These are phyloP conservation scores for Botrytis fabae DNA, from an alignment of 2,329 filamentous ascomycete species.

Conservation along the genomic window DNA sequence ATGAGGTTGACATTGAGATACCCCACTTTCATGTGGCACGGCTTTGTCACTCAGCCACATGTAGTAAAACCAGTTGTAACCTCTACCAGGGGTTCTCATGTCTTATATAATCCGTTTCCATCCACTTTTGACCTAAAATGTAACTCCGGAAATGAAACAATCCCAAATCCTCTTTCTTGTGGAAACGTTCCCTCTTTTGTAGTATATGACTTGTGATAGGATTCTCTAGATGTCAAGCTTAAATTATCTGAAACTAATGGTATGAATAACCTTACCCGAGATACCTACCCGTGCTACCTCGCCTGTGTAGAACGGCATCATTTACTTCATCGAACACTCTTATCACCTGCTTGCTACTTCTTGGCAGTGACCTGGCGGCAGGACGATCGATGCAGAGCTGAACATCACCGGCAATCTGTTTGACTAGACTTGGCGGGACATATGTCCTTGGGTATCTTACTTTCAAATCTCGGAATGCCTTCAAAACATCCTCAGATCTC, in stretches of 20 bases:
- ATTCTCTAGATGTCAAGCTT: background rate
- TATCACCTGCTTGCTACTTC: background rate
- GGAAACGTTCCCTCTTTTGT: background rate
- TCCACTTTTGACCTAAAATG: background rate
- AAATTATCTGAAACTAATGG: background rate
- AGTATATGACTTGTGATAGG: background rate
- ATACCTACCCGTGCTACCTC: background rate
- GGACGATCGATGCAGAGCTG: background rate
- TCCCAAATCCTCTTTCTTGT: background rate
- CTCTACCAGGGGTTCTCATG: background rate
- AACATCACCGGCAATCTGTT: background rate
- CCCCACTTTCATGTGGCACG: background rate
- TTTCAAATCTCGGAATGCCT: background rate
- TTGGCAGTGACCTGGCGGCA: background rate
- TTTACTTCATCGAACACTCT: background rate
- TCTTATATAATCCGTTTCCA: background rate
- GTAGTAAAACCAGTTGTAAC: background rate
- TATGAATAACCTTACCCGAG: background rate
- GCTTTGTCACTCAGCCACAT: background rate
- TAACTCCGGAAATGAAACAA: background rate
- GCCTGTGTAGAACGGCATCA: background rate
- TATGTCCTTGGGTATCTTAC: background rate
- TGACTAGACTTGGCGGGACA: background rate
- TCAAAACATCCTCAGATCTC: background rate
- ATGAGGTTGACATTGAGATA: slow-evolving; percentile 2